Conservation (phyloP, 2,329 filamentous ascomycete species). For the Penicillium aurantiogriseum region DNA sequence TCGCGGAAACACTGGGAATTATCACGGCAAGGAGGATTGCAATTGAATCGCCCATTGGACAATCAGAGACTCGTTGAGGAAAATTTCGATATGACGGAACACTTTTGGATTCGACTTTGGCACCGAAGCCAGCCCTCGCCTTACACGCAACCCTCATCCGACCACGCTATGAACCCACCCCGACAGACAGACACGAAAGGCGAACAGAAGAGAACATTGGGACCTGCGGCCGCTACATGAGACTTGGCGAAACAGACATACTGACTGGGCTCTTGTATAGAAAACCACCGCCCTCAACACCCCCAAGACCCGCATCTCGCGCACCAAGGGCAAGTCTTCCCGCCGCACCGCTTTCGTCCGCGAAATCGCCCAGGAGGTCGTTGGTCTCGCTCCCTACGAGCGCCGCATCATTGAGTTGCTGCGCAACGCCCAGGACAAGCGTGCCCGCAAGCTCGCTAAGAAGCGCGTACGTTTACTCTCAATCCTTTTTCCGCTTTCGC, state of each 20-base stretch:
- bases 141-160: neutral
- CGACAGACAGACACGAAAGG: neutral
- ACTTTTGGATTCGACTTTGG: slow-evolving; percentile 1
- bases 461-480: slow-evolving; percentile 71
- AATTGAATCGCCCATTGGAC: neutral
- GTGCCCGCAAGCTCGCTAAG: slow-evolving; percentile 98
- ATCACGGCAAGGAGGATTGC: neutral
- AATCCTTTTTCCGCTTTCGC: neutral
- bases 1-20: neutral
- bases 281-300: slow-evolving; percentile 76
- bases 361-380: slow-evolving; percentile 97
- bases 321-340: slow-evolving; percentile 92
- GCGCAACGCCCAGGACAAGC: slow-evolving; percentile 99
- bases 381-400: slow-evolving; percentile 93
- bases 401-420: slow-evolving; percentile 98
- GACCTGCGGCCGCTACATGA: neutral
- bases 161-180: neutral
- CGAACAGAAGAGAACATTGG: slow-evolving; percentile 10
- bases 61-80: neutral
- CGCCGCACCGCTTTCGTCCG: slow-evolving; percentile 97
- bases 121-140: slow-evolving; percentile 5
- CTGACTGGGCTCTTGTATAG: slow-evolving; percentile 52
- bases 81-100: slow-evolving; percentile 3
- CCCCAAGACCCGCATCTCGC: slow-evolving; percentile 73
- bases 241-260: slow-evolving; percentile 37